Base-by-base conservation (phyloP, 306 rosid genomes). In the Arachis hypogaea region DNA sequence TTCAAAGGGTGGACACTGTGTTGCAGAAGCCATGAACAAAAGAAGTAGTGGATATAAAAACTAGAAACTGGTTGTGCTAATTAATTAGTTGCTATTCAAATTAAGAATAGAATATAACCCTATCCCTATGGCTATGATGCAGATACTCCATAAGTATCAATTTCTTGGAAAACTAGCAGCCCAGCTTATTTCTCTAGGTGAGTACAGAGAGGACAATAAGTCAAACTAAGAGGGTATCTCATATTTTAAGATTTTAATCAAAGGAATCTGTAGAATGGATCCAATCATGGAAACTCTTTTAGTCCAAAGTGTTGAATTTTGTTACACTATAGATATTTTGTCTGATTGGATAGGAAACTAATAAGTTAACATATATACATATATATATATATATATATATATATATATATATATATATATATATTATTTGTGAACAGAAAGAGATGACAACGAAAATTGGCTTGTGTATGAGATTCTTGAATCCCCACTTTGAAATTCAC, bases 1-100 rank as follows among this genome's bases (percentile, higher is more conserved):
- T 14, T 75, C 92, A 45, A 87, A 82, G 0, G 96, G 97, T n/a
- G 97, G 93, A 80, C 98, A 93, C 82, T 56, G 80, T n/a, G 54
- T 38, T 28, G 67, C 46, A 16, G 87, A 80, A 67, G 85, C 85
- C 93, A 87, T 86, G 64, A 38, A 33, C 38, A 2, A 33, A 54
- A 61, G 54, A 62, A 64, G 57, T 6, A 30, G 9, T 41, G 40
- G 38, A 0, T 43, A 3, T 9, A 11, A 4, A 12, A 18, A 54
- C 50, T 2, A 60, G 77, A 69, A 52, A 52, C 46, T 63, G 33
- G 2, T 5, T 2, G 57, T 22, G 10, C 9, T 45, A 41, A 41
- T 45, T 6, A 45, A 2, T 45, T 4, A 45, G 50, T 45, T 45
- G 12, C 51, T 46, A 36, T 22, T 16, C 67, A 63, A 33, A 33